Conservation (phyloP, 495 filamentous ascomycete genomes). For the Aspergillus nanangensis region DNA sequence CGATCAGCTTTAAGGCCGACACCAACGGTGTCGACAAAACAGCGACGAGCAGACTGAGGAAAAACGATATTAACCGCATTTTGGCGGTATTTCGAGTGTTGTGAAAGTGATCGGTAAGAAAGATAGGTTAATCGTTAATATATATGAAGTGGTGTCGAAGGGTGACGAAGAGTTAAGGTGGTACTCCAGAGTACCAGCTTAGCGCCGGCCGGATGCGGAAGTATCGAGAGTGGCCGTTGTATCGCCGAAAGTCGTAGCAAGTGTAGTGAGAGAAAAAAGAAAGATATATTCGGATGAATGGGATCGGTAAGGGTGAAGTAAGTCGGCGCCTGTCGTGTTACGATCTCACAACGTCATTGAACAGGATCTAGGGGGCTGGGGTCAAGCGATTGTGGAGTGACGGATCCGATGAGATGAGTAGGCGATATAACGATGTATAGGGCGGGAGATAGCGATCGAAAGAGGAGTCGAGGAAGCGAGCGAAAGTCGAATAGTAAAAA, state of each 20-base stretch:
- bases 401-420: not conserved
- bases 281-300: not conserved
- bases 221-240: constrained; percentile 2
- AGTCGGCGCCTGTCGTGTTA: constrained; percentile 2
- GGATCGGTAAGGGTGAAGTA: not conserved
- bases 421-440: constrained; percentile 12
- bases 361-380: constrained; percentile 4
- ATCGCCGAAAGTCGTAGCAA: not conserved
- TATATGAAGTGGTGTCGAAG: constrained; percentile 19
- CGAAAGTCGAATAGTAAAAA: constrained; percentile 3
- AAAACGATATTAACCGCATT: constrained; percentile 38
- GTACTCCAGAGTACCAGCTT: constrained; percentile 34
- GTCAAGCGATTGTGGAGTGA: constrained; percentile 1
- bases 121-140: constrained; percentile 8
- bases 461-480: not conserved
- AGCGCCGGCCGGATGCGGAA: constrained; percentile 42
- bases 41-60: constrained; percentile 34
- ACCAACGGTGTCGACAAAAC: constrained; percentile 31
- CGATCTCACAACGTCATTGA: constrained; percentile 16
- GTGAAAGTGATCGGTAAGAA: not conserved
- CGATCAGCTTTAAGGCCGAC: constrained; percentile 45
- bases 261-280: not conserved
- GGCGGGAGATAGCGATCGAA: constrained; percentile 8
- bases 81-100: constrained; percentile 10
- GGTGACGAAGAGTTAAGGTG: constrained; percentile 25